phyloP scores from a whole-genome alignment of 768 basidiomycete species.

The Xerocomus brunneocitrinus region DNA sequence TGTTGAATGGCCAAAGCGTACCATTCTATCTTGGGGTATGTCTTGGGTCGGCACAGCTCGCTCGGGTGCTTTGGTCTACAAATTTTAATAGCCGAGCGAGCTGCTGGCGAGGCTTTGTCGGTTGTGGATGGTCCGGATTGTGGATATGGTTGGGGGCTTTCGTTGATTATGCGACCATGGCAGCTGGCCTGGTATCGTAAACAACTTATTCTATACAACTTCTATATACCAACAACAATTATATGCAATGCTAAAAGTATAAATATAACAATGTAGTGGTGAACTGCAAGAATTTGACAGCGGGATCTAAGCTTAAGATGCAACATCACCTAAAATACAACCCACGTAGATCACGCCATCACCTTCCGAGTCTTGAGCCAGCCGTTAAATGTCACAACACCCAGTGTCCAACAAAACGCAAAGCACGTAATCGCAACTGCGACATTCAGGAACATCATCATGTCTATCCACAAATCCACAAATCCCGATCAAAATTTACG shows the following conservation, averaged over 20 bases:
- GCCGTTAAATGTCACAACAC: conserved; percentile 76
- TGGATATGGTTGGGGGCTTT: conserved; percentile 82
- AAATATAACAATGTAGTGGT: not conserved
- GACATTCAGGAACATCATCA: conserved; percentile 87
- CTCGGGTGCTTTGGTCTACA: conserved; percentile 67
- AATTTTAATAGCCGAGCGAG: conserved; percentile 72
- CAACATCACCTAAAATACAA: not conserved
- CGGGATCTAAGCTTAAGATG: not conserved
- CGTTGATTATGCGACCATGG: conserved; percentile 53
- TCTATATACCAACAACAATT: not conserved
- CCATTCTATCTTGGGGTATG: conserved; percentile 79
- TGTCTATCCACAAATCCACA: conserved; percentile 40
- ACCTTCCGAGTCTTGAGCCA: conserved; percentile 55
- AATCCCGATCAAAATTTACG: conserved; percentile 4
- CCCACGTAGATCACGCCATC: conserved; percentile 5
- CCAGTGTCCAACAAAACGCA: conserved; percentile 79
- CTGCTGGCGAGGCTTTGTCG: conserved; percentile 88
- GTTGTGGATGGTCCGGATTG: conserved; percentile 85
- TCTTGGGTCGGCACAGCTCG: conserved; percentile 71
- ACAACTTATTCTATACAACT: not conserved
- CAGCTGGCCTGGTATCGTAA: conserved; percentile 5
- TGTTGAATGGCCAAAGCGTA: conserved; percentile 68
- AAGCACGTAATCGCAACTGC: conserved; percentile 84
- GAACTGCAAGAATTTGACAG: not conserved
- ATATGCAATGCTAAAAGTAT: not conserved